Conservation (phyloP, 108 stramenopile genomes). For the Bacterosira constricta region DNA sequence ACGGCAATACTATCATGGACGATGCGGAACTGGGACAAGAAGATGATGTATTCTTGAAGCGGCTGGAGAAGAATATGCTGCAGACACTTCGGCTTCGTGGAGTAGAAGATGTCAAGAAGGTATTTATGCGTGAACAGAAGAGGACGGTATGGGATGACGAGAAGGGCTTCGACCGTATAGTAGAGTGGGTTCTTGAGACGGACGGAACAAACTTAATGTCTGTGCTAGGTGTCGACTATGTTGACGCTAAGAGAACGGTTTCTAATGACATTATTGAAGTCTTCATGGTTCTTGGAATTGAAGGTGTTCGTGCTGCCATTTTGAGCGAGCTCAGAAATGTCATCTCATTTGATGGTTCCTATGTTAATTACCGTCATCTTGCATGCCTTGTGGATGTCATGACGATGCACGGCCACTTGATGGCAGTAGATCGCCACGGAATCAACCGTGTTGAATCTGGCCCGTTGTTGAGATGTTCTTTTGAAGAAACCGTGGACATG, state of each 20-base stretch:
- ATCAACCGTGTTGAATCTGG: conserved; percentile 98
- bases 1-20: conserved; percentile 67
- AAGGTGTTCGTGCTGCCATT: conserved; percentile 92
- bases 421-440: conserved; percentile 98
- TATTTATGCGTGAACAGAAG: conserved; percentile 93
- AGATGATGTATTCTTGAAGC: conserved; percentile 93
- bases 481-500: conserved; percentile 99
- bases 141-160: conserved; percentile 88
- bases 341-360: conserved; percentile 96
- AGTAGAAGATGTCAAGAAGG: conserved; percentile 92
- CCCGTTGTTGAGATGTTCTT: conserved; percentile 93
- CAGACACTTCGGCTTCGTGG: conserved; percentile 89
- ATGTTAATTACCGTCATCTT: conserved; percentile 99
- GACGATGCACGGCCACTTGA: conserved; percentile 97
- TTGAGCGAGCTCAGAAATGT: conserved; percentile 87
- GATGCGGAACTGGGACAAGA: conserved; percentile 87
- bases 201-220: conserved; percentile 97
- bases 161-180: conserved; percentile 74
- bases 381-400: conserved; percentile 97
- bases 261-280: conserved; percentile 98
- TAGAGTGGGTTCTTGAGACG: conserved; percentile 97
- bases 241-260: conserved; percentile 91
- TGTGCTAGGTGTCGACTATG: conserved; percentile 91
- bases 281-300: conserved; percentile 94
- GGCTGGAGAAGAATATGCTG: conserved; percentile 92